These are phyloP conservation scores for Mycena vitilis DNA, from an alignment of 768 basidiomycete genomes.

Conservation along the genomic window DNA sequence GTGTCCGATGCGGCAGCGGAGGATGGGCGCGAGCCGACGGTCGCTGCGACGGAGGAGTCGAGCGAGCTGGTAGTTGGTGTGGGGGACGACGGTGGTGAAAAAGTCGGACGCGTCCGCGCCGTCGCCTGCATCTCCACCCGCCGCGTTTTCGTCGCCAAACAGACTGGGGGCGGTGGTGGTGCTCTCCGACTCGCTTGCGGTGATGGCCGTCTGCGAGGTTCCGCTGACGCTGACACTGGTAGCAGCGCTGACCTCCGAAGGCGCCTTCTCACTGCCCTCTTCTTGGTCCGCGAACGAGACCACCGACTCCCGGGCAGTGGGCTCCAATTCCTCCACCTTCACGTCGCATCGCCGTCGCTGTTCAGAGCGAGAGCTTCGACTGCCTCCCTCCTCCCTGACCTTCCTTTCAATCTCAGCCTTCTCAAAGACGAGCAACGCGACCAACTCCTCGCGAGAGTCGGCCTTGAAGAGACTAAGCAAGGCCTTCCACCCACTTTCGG, in stretches of 20 bases:
- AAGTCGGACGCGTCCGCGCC: constrained; percentile 67
- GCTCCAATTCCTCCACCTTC: constrained; percentile 55
- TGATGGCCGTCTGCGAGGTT: constrained; percentile 70
- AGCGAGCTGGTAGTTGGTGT: constrained; percentile 80
- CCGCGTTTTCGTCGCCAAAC: constrained; percentile 80
- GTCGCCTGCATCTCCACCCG: constrained; percentile 64
- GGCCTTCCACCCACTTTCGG: constrained; percentile 83
- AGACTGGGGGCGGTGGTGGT: constrained; percentile 88
- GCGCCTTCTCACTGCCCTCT: constrained; percentile 66
- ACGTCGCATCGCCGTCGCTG: constrained; percentile 46
- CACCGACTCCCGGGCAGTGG: constrained; percentile 71
- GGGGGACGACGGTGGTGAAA: constrained; percentile 89
- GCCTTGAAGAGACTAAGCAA: constrained; percentile 89
- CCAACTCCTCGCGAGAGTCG: constrained; percentile 89
- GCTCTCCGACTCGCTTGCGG: constrained; percentile 72
- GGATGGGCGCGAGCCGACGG: constrained; percentile 90
- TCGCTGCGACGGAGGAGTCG: constrained; percentile 95
- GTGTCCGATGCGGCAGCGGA: constrained; percentile 76
- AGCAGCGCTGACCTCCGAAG: constrained; percentile 75
- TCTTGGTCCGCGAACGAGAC: constrained; percentile 90
- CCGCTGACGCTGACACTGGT: constrained; percentile 50
- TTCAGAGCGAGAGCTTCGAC: constrained; percentile 76
- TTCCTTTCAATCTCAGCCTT: constrained; percentile 84
- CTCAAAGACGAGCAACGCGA: constrained; percentile 91
- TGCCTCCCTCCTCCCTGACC: constrained; percentile 86